Evolutionary conservation across 495 filamentous ascomycete genomes (phyloP).

Genomic region (Copromyces sp.): DNA sequence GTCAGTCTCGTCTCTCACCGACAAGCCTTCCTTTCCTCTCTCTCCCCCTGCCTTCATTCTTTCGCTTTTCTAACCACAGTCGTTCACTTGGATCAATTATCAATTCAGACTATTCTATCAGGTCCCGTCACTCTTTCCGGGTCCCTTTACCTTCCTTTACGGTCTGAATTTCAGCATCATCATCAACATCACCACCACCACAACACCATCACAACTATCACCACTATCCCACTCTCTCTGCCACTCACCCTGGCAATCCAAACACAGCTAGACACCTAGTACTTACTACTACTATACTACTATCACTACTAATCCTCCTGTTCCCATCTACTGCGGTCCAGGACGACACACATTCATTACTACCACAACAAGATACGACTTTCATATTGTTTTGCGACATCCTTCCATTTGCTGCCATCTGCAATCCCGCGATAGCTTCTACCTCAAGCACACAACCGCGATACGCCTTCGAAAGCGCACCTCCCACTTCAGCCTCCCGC

Average conservation of each 20-base stretch:
- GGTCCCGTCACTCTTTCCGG: slow-evolving; percentile 33
- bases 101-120: slow-evolving; percentile 18
- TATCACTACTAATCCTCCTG: slow-evolving; percentile 17
- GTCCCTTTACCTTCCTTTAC: slow-evolving; percentile 22
- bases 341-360: slow-evolving; percentile 26
- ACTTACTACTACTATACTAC: not conserved
- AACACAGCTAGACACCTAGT: slow-evolving; percentile 2
- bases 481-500: not conserved
- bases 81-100: slow-evolving; percentile 28
- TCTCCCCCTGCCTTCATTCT: slow-evolving; percentile 20
- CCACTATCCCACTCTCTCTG: not conserved
- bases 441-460: not conserved
- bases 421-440: not conserved
- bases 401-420: not conserved
- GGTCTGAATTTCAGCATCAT: slow-evolving; percentile 5
- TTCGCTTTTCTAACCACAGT: slow-evolving; percentile 32
- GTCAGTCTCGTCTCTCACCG: slow-evolving; percentile 20
- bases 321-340: slow-evolving; percentile 11
- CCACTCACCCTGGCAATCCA: not conserved
- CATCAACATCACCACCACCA: not conserved
- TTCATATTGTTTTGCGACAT: slow-evolving; percentile 12
- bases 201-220: not conserved
- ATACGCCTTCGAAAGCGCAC: not conserved
- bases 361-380: slow-evolving; percentile 10
- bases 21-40: slow-evolving; percentile 19